Evolutionary conservation across 345 rosid genomes (phyloP), one percentile per base, ranked within the genome.

Genomic region (Hibiscus tridactylites): DNA sequence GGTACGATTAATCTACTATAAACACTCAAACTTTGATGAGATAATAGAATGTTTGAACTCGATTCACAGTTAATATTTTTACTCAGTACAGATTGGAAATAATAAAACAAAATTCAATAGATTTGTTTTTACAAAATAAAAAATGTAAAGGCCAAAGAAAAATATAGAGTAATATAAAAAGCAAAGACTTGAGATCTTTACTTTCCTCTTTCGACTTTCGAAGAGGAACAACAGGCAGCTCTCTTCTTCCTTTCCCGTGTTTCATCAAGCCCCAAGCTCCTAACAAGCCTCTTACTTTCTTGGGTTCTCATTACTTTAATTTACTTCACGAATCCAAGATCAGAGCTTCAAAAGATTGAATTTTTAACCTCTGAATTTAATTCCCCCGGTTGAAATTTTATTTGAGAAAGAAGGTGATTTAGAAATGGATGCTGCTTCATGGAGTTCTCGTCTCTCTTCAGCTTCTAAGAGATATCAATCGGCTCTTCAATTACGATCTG

Each of bases 401-500:
- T 19, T 29, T 49, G 29, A 35, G 13, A 49, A 37, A 39, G 44
- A 39, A 61, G 49, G 50, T 50, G 73, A n/a, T 7, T 39, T 13
- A 67, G 81, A 71, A 67, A 88, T 95, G 97, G 94, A 92, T 71
- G 88, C 92, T 57, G 96, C 91, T 78, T 90, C 98, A 54, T 88
- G 93, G 96, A 91, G 85, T 70, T 78, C 80, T 73, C 97, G 94
- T 79, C 85, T 91, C 63, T 86, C 95, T 72, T 90, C 94, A 31
- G 87, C 90, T 71, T 88, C 99, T 16, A 92, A 81, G 81, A 84
- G 97, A 71, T 90, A 87, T 76, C 97, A 90, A 74, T 85, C 91
- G 0, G 86, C 88, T 83, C 88, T 95, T 74, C 89, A 87, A 75
- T 88, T 93, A 71, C 91, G 97, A 90, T 85, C 94, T 69, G 97